These are phyloP conservation scores for Friedmanniomyces simplex DNA, from an alignment of 495 filamentous ascomycete species.

Conservation along the genomic window DNA sequence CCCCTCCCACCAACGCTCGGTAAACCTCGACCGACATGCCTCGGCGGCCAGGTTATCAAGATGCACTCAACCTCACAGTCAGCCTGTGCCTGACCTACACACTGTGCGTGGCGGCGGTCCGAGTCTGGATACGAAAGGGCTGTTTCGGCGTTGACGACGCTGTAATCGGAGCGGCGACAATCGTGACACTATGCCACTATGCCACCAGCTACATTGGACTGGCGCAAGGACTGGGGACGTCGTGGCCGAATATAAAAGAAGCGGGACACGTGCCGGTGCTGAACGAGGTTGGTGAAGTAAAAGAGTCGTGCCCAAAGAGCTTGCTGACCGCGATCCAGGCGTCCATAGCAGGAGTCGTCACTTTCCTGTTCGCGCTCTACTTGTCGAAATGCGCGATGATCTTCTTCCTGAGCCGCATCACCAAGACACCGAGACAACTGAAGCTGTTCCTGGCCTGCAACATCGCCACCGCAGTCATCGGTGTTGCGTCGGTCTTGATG, in stretches of 20 bases:
- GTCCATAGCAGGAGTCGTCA: slow-evolving; percentile 1
- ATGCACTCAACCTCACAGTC: slow-evolving; percentile 5
- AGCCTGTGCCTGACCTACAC: slow-evolving; percentile 9
- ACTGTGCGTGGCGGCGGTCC: neutral
- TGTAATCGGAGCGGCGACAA: slow-evolving; percentile 1
- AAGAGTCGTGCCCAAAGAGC: neutral
- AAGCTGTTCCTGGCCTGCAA: slow-evolving; percentile 15
- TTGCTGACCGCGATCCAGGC: slow-evolving; percentile 7
- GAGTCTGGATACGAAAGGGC: slow-evolving; percentile 4
- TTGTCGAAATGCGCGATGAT: slow-evolving; percentile 25
- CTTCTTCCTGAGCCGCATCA: slow-evolving; percentile 23
- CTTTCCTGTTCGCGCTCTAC: slow-evolving; percentile 14
- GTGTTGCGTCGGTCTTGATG: slow-evolving; percentile 9
- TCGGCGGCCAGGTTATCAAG: neutral
- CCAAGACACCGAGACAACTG: slow-evolving; percentile 7
- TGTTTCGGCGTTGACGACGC: slow-evolving; percentile 2
- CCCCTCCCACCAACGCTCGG: neutral
- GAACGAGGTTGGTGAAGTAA: neutral
- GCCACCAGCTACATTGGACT: slow-evolving; percentile 6
- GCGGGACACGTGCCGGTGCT: neutral
- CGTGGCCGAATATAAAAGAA: neutral
- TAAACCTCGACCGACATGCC: neutral
- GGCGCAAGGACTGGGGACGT: neutral
- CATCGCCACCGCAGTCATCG: slow-evolving; percentile 14
- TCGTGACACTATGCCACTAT: slow-evolving; percentile 1